A percentile compares a stretch with the other conserved stretches of the same genome.
Evolutionary conservation across 345 rosid species (phyloP).

Genomic region (Salix suchowensis): DNA sequence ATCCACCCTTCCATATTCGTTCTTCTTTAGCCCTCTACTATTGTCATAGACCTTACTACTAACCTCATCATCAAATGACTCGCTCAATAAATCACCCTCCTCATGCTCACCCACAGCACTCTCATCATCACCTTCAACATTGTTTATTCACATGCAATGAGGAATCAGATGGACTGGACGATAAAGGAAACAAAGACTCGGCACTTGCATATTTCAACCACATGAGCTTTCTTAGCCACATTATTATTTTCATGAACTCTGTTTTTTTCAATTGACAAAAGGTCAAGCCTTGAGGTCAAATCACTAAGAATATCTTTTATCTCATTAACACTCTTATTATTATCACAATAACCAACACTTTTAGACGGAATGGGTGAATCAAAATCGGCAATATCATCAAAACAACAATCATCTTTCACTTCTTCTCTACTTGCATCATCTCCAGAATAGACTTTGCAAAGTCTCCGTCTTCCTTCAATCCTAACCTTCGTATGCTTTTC

Average conservation of each 20-base stretch:
- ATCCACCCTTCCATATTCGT: constrained; percentile 15
- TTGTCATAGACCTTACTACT: constrained; percentile 10
- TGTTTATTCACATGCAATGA: constrained; percentile 13
- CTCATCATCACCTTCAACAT: constrained; percentile 20
- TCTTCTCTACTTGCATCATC: constrained; percentile 11
- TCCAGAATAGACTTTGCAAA: constrained; percentile 49
- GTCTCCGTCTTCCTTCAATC: constrained; percentile 53
- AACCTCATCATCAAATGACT: constrained; percentile 14
- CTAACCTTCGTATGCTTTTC: constrained; percentile 37
- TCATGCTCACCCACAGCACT: constrained; percentile 16
- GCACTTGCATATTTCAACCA: constrained; percentile 40
- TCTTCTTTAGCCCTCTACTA: constrained; percentile 12
- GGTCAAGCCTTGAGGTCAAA: constrained; percentile 67
- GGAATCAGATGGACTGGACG: constrained; percentile 26
- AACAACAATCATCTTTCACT: constrained; percentile 31
- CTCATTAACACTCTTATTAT: constrained; percentile 33
- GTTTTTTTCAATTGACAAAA: constrained; percentile 67
- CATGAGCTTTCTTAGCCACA: constrained; percentile 9
- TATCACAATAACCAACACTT: constrained; percentile 16
- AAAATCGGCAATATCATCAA: constrained; percentile 53
- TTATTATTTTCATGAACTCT: constrained; percentile 28
- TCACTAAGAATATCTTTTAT: constrained; percentile 76
- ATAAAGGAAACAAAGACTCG: constrained; percentile 43
- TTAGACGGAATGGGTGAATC: constrained; percentile 52
- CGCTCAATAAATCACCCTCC: constrained; percentile 7